Evolutionary conservation across 139 green algal genomes (phyloP), one percentile per base, ranked within the genome.

Genomic region (Gonium pectorale): DNA sequence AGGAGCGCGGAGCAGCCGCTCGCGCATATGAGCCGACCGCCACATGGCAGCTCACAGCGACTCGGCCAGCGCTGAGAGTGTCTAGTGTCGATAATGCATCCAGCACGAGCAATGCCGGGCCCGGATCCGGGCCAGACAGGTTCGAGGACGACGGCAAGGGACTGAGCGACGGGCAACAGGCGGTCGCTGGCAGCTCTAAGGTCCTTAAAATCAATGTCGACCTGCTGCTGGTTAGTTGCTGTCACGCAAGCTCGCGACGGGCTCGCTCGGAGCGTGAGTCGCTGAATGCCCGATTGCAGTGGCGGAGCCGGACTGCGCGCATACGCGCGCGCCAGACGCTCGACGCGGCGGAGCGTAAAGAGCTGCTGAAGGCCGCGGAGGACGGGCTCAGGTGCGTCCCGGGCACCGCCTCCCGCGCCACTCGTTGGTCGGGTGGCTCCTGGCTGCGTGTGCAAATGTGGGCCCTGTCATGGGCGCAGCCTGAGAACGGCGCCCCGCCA

Each of bases 151-250:
- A n/a, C n/a, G n/a, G n/a, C n/a, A n/a, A n/a, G n/a, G n/a, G n/a
- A n/a, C n/a, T n/a, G n/a, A n/a, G n/a, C n/a, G n/a, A n/a, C n/a
- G n/a, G n/a, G n/a, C n/a, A n/a, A n/a, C n/a, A n/a, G n/a, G n/a
- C n/a, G n/a, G n/a, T n/a, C n/a, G n/a, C n/a, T n/a, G n/a, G n/a
- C n/a, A n/a, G n/a, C n/a, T 7, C 77, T 0, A 92, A 91, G 66
- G 90, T 94, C 0, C 79, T 98, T 24, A 97, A 97, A 43, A 97
- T 98, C 64, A 98, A 98, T 75, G 63, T 92, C 0, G 95, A 98
- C 79, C 82, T 98, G 13, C 80, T 93, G 13, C 85, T 97, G 89
- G 92, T 93, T 31, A 54, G 81, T 31, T 41, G 49, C 59, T 9
- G n/a, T 29, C 33, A 3, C 67, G 26, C 77, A 38, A 41, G 54